These are phyloP conservation scores for Cladosporium velox DNA, from an alignment of 2,329 filamentous ascomycete genomes.

Conservation along the genomic window DNA sequence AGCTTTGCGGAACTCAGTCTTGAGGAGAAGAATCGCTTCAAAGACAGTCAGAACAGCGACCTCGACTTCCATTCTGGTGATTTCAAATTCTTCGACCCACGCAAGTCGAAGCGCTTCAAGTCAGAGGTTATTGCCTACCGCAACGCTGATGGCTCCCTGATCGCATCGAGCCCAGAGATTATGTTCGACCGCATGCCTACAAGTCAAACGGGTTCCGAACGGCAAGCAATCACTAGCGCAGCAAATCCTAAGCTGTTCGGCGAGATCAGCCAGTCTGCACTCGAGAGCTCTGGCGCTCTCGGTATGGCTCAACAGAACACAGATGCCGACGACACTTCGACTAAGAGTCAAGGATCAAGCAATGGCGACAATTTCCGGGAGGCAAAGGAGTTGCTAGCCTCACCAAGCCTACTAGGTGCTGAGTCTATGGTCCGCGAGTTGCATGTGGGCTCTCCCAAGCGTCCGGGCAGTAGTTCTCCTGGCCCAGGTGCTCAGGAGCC, in stretches of 20 bases:
- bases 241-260: conserved; percentile 55
- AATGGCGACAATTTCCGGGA: conserved; percentile 17
- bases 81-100: conserved; percentile 41
- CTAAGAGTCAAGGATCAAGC: conserved; percentile 16
- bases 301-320: conserved; percentile 32
- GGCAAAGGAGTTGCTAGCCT: conserved; percentile 18
- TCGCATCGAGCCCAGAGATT: conserved; percentile 42
- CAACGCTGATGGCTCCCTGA: conserved; percentile 35
- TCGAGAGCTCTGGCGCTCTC: conserved; percentile 51
- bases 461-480: conserved; percentile 39
- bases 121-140: conserved; percentile 41
- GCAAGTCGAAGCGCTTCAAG: conserved; percentile 50
- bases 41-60: conserved; percentile 39
- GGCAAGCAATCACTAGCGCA: conserved; percentile 24
- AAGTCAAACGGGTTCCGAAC: conserved; percentile 32
- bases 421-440: conserved; percentile 52
- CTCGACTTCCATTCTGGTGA: conserved; percentile 40
- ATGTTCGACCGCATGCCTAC: conserved; percentile 39
- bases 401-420: conserved; percentile 49
- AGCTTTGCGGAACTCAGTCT: conserved; percentile 44
- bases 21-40: conserved; percentile 54
- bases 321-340: not conserved
- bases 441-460: conserved; percentile 44
- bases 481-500: conserved; percentile 41
- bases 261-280: conserved; percentile 59